phyloP scores from a whole-genome alignment of 495 filamentous ascomycete genomes.

The Barbatosphaeria neglecta region DNA sequence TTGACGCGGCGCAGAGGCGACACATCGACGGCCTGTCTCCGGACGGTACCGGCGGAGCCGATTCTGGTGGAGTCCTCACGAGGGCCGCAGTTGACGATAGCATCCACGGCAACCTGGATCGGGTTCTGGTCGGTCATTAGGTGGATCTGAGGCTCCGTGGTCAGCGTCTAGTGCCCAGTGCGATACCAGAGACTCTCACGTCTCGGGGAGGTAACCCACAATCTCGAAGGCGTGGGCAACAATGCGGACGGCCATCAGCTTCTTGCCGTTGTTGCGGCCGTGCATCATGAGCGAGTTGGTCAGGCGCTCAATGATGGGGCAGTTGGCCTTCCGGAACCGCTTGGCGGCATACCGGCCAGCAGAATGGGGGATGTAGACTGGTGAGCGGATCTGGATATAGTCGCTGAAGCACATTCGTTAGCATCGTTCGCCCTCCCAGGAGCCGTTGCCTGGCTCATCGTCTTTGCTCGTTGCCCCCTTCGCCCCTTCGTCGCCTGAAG shows the following conservation, averaged over 20 bases:
- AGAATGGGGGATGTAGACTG: constrained; percentile 97
- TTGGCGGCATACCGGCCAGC: constrained; percentile 98
- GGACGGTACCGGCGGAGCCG: constrained; percentile 96
- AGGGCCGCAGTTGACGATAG: constrained; percentile 99
- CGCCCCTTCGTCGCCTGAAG: not conserved
- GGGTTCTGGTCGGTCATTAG: constrained; percentile 99
- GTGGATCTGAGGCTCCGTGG: constrained; percentile 59
- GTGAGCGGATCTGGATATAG: constrained; percentile 98
- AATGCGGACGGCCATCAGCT: constrained; percentile 99
- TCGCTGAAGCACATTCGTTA: constrained; percentile 58
- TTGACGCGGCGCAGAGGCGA: constrained; percentile 98
- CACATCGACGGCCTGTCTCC: constrained; percentile 99
- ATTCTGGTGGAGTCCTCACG: constrained; percentile 99
- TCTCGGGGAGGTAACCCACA: constrained; percentile 45
- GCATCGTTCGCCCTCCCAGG: constrained; percentile 12
- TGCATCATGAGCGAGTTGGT: constrained; percentile 99
- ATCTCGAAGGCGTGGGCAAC: constrained; percentile 99
- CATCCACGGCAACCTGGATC: constrained; percentile 97
- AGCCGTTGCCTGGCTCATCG: constrained; percentile 1
- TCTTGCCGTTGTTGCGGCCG: constrained; percentile 99
- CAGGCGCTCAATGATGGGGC: constrained; percentile 99
- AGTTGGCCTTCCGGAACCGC: constrained; percentile 99
- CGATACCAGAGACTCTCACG: not conserved
- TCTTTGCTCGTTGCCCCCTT: constrained; percentile 3
- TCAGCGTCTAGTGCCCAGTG: not conserved